Conservation (phyloP, 805 yeast genomes). For the Jamesozyma rosinii region DNA sequence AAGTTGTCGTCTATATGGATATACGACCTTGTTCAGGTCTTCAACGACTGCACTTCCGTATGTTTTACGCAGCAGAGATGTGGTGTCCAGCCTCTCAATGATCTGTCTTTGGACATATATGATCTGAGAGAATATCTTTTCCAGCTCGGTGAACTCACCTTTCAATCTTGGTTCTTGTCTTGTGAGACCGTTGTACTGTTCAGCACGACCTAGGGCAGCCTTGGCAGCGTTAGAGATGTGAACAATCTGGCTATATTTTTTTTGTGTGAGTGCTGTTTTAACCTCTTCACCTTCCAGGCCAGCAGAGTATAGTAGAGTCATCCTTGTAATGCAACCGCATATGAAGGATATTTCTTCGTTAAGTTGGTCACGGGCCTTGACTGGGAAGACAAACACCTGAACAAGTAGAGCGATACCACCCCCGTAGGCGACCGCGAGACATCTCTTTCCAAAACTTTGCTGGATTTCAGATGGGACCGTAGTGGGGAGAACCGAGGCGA, state of each 20-base stretch:
- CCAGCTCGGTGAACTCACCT: conserved; percentile 36
- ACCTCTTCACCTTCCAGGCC: conserved; percentile 34
- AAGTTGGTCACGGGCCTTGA: conserved; percentile 39
- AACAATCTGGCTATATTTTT: conserved; percentile 27
- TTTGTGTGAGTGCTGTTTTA: conserved; percentile 23
- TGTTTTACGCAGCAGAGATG: conserved; percentile 34
- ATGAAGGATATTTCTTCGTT: conserved; percentile 35
- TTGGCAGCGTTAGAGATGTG: conserved; percentile 33
- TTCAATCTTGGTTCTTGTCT: conserved; percentile 42
- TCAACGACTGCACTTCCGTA: conserved; percentile 42
- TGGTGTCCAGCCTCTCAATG: conserved; percentile 40
- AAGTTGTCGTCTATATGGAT: conserved; percentile 38
- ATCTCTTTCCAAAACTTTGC: conserved; percentile 40
- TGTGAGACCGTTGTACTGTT: conserved; percentile 33
- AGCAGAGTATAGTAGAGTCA: conserved; percentile 33
- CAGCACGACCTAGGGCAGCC: conserved; percentile 34
- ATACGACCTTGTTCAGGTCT: conserved; percentile 34
- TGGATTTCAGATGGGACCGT: conserved; percentile 32
- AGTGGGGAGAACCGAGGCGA: conserved; percentile 38
- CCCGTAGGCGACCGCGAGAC: conserved; percentile 43
- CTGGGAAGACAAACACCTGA: conserved; percentile 39
- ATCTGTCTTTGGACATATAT: conserved; percentile 39
- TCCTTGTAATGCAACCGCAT: conserved; percentile 33
- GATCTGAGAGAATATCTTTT: conserved; percentile 36
- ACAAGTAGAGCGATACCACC: conserved; percentile 40